A percentile compares a stretch with the other conserved stretches of the same genome.
phyloP scores from a whole-genome alignment of 140 eudicot genomes.

The Eryngium alpinum region DNA sequence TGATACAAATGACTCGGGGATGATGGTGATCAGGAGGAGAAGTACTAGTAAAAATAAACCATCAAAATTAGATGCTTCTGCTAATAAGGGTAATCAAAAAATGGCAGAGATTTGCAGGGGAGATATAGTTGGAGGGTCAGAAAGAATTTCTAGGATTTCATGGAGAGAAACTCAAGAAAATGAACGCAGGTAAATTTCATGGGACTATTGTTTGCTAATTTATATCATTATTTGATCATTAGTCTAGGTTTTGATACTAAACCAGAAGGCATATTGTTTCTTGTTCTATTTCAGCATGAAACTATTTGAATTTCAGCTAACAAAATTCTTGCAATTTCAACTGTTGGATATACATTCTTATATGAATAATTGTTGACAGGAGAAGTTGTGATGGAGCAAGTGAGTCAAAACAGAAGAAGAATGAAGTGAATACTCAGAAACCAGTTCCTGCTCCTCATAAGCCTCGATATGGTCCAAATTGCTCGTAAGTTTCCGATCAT shows the following conservation, averaged over 20 bases:
- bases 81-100: conserved; percentile 25
- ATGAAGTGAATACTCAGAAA: conserved; percentile 16
- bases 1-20: conserved; percentile 48
- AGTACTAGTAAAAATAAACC: conserved; percentile 8
- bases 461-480: conserved; percentile 49
- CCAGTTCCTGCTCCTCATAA: conserved; percentile 34
- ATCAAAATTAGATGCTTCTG: conserved; percentile 17
- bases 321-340: no score
- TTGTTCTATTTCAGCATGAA: no score
- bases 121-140: conserved; percentile 35
- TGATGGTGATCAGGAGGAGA: conserved; percentile 32
- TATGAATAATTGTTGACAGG: conserved; percentile 14
- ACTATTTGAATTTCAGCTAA: no score
- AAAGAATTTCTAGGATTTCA: conserved; percentile 27
- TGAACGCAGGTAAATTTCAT: conserved; percentile 23
- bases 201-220: not conserved
- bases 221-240: not conserved
- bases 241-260: no score
- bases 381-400: conserved; percentile 36
- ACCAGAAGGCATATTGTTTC: no score
- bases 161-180: conserved; percentile 22
- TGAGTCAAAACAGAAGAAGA: conserved; percentile 31
- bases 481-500: conserved; percentile 40
- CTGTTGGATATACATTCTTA: no score
- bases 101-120: conserved; percentile 28